Conservation (phyloP, 352 stramenopile species). For the Thalassiosira exigua region DNA sequence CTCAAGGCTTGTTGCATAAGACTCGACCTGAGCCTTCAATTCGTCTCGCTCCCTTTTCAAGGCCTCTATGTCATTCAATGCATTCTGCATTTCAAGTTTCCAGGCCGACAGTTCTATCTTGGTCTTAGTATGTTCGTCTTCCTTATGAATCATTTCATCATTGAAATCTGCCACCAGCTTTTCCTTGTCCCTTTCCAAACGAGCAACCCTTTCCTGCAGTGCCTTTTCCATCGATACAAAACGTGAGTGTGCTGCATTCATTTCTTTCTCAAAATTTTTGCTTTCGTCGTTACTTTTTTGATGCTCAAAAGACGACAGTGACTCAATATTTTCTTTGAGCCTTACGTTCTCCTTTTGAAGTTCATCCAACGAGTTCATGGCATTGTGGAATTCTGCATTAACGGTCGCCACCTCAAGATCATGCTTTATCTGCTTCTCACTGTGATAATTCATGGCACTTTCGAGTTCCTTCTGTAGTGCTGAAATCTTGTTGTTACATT, state of each 20-base stretch:
- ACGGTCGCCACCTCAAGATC: constrained; percentile 43
- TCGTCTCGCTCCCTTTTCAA: constrained; percentile 58
- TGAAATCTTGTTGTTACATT: constrained; percentile 37
- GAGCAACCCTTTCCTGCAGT: constrained; percentile 44
- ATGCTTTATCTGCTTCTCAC: constrained; percentile 33
- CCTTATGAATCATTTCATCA: constrained; percentile 41
- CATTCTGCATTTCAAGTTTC: constrained; percentile 70
- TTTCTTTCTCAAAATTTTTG: constrained; percentile 59
- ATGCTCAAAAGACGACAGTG: constrained; percentile 12
- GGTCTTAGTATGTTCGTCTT: constrained; percentile 35
- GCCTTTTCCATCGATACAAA: constrained; percentile 65
- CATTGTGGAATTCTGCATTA: constrained; percentile 55
- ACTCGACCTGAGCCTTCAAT: constrained; percentile 41
- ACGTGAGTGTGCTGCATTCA: constrained; percentile 49
- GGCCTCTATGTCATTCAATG: constrained; percentile 64
- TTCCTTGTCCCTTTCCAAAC: constrained; percentile 55
- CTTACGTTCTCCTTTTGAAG: constrained; percentile 55
- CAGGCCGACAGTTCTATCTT: constrained; percentile 58
- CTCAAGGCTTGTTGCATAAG: constrained; percentile 34
- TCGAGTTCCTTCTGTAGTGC: constrained; percentile 39
- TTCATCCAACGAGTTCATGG: constrained; percentile 36
- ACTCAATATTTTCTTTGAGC: constrained; percentile 44
- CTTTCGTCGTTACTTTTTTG: constrained; percentile 24
- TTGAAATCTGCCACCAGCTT: constrained; percentile 44
- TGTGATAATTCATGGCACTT: constrained; percentile 28